Evolutionary conservation across 1,284 basidiomycete species (phyloP).

Genomic region (Rhizopogon hawkerae): DNA sequence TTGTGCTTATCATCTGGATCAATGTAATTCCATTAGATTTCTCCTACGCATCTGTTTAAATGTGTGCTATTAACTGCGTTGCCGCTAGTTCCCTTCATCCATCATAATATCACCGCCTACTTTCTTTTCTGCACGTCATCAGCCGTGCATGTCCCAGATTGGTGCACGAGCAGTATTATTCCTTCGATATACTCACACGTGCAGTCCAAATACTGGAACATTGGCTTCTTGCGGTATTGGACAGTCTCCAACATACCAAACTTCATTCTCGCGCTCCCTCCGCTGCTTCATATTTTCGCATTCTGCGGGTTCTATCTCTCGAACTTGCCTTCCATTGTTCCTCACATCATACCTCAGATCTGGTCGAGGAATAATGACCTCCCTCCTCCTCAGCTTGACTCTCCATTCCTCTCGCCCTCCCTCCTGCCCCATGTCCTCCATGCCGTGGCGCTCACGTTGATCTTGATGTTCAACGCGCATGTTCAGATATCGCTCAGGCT

Average conservation of each 20-base stretch:
- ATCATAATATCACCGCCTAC: constrained; percentile 66
- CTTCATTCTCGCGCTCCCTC: constrained; percentile 73
- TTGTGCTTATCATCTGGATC: neutral
- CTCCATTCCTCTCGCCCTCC: constrained; percentile 29
- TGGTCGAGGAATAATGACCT: neutral
- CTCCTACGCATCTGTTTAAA: constrained; percentile 22
- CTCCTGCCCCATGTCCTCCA: constrained; percentile 64
- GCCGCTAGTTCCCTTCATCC: constrained; percentile 56
- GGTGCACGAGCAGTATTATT: constrained; percentile 51
- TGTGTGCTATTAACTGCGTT: constrained; percentile 37
- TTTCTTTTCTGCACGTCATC: constrained; percentile 47
- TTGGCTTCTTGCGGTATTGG: constrained; percentile 86
- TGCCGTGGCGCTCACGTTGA: constrained; percentile 47
- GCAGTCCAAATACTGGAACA: constrained; percentile 83
- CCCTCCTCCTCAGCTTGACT: constrained; percentile 6
- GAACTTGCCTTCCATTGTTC: constrained; percentile 15
- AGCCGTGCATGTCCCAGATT: constrained; percentile 28
- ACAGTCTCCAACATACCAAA: constrained; percentile 77
- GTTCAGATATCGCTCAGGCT: constrained; percentile 86
- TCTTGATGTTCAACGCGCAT: constrained; percentile 77
- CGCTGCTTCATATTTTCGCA: constrained; percentile 42
- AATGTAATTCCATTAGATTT: constrained; percentile 24
- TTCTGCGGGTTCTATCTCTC: constrained; percentile 34
- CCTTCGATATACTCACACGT: constrained; percentile 81
- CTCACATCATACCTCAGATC: neutral